Conservation (phyloP, 495 filamentous ascomycete genomes). For the Chlorociboria aeruginascens region DNA sequence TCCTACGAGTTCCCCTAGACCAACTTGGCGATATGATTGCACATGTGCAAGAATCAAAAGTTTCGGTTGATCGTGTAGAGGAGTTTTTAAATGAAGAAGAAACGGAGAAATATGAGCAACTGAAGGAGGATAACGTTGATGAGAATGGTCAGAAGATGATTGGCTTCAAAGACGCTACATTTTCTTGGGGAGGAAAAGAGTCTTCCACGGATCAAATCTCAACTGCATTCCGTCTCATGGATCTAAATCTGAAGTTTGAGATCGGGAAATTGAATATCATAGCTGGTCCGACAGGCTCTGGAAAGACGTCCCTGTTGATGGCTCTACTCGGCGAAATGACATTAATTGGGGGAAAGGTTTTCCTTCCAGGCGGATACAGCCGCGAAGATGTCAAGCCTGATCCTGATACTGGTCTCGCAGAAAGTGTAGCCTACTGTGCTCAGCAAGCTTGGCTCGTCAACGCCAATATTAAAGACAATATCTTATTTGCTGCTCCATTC, state of each 20-base stretch:
- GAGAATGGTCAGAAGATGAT: conserved; percentile 53
- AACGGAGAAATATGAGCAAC: conserved; percentile 89
- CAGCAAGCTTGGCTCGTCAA: conserved; percentile 98
- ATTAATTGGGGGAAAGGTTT: conserved; percentile 64
- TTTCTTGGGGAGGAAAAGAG: conserved; percentile 67
- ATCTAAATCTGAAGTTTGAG: conserved; percentile 21
- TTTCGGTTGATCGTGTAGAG: conserved; percentile 93
- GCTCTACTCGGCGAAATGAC: conserved; percentile 97
- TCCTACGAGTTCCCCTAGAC: conserved; percentile 90
- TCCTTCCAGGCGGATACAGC: conserved; percentile 67
- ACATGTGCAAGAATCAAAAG: conserved; percentile 94
- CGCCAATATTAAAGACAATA: conserved; percentile 91
- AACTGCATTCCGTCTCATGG: conserved; percentile 33
- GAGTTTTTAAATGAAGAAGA: conserved; percentile 91
- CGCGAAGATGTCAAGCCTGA: conserved; percentile 74
- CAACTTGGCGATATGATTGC: conserved; percentile 98
- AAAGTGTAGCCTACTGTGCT: conserved; percentile 92
- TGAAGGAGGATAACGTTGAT: conserved; percentile 49
- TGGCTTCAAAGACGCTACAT: conserved; percentile 72
- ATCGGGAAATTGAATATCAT: conserved; percentile 62
- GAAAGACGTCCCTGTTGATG: conserved; percentile 94
- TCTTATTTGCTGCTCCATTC: conserved; percentile 75
- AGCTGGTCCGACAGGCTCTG: conserved; percentile 83
- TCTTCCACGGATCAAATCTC: conserved; percentile 22
- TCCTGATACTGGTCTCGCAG: conserved; percentile 74